phyloP scores from a whole-genome alignment of 345 rosid genomes.

The Eucalyptus regnans region DNA sequence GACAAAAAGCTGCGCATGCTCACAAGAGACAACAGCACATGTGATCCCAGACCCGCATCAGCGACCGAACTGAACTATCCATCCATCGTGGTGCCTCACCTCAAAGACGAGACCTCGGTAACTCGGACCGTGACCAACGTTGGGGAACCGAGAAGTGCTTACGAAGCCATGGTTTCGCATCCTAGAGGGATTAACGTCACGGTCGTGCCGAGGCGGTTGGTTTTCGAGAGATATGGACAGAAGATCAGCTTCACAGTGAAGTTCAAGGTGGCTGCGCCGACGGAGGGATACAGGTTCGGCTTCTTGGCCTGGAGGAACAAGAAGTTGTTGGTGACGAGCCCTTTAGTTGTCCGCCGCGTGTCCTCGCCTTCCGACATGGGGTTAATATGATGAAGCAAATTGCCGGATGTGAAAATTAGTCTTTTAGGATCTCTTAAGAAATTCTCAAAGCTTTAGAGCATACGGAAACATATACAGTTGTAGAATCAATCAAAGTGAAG shows the following conservation, averaged over 20 bases:
- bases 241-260: conserved; percentile 27
- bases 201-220: conserved; percentile 17
- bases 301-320: conserved; percentile 32
- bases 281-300: conserved; percentile 35
- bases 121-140: conserved; percentile 34
- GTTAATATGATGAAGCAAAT: conserved; percentile 1
- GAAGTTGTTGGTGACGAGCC: conserved; percentile 19
- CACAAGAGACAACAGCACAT: conserved; percentile 38
- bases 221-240: conserved; percentile 28
- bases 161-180: conserved; percentile 20
- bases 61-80: conserved; percentile 38
- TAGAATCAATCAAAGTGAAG: not conserved
- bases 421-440: not conserved
- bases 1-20: conserved; percentile 26
- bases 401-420: not conserved
- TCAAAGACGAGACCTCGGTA: conserved; percentile 20
- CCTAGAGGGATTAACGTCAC: conserved; percentile 29
- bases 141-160: conserved; percentile 23
- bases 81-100: conserved; percentile 29
- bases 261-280: conserved; percentile 24
- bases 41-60: conserved; percentile 8
- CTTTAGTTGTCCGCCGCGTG: conserved; percentile 24
- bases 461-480: not conserved
- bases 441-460: not conserved
- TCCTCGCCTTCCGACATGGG: conserved; percentile 7